Conservation (phyloP, 495 filamentous ascomycete species). For the Polyplosphaeria fusca region DNA sequence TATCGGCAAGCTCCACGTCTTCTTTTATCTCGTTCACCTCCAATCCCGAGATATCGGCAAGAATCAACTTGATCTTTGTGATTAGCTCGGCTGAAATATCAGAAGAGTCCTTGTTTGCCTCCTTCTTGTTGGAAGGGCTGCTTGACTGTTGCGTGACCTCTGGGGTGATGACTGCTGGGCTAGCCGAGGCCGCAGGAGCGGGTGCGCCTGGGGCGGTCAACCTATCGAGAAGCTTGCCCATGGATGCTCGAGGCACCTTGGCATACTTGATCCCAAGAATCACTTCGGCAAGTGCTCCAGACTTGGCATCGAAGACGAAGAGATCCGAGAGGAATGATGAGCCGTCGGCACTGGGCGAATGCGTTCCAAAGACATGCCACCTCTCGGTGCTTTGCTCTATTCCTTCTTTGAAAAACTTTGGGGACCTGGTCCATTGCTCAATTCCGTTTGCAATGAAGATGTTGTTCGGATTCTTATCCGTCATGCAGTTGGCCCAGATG, state of each 20-base stretch:
- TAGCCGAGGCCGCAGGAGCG: too few species aligned
- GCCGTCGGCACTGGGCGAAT: slow-evolving; percentile 41
- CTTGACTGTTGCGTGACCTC: not conserved
- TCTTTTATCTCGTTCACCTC: not conserved
- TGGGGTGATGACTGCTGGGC: too few species aligned
- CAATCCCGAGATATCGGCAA: slow-evolving; percentile 15
- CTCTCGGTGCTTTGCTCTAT: slow-evolving; percentile 39
- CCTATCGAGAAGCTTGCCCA: slow-evolving; percentile 47
- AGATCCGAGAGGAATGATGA: slow-evolving; percentile 49
- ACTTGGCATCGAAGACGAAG: slow-evolving; percentile 50
- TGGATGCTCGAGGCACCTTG: slow-evolving; percentile 45
- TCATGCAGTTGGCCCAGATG: slow-evolving; percentile 55
- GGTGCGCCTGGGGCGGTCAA: too few species aligned
- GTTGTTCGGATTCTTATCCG: slow-evolving; percentile 35
- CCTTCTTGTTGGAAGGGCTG: not conserved
- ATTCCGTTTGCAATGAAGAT: slow-evolving; percentile 52
- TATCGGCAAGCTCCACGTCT: slow-evolving; percentile 3
- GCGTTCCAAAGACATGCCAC: slow-evolving; percentile 48
- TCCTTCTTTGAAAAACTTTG: too few species aligned
- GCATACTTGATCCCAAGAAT: slow-evolving; percentile 52
- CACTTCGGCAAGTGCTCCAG: slow-evolving; percentile 45
- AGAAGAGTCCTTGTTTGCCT: not conserved
- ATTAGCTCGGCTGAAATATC: not conserved
- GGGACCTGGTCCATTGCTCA: slow-evolving; percentile 49
- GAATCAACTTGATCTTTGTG: slow-evolving; percentile 7